These are phyloP conservation scores for Entomophthora muscae DNA, from an alignment of 371 early-diverging fungal genomes.

Conservation along the genomic window DNA sequence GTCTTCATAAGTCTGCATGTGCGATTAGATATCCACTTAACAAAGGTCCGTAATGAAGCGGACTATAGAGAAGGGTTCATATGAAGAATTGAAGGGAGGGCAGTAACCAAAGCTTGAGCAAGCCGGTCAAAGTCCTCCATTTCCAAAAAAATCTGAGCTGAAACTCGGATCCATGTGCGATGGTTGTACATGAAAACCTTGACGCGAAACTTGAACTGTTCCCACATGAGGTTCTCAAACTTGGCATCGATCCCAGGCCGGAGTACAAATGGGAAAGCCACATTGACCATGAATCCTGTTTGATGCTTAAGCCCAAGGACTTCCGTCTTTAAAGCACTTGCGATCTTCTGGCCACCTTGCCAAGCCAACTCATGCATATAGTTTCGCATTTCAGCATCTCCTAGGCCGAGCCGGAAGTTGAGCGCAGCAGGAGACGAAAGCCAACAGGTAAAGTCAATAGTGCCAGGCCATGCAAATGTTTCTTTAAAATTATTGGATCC, in stretches of 20 bases:
- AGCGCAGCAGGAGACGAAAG: conserved; percentile 29
- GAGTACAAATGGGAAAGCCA: conserved; percentile 25
- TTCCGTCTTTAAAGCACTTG: conserved; percentile 29
- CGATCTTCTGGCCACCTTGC: conserved; percentile 31
- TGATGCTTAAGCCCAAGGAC: conserved; percentile 26
- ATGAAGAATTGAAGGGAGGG: neutral
- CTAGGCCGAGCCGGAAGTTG: conserved; percentile 26
- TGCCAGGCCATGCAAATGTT: conserved; percentile 22
- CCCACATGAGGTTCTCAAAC: neutral
- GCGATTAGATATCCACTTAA: no score
- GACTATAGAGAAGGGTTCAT: neutral
- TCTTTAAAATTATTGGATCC: conserved; percentile 14
- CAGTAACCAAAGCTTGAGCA: conserved; percentile 4
- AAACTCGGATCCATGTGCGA: conserved; percentile 28
- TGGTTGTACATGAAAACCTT: conserved; percentile 25
- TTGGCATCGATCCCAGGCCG: neutral
- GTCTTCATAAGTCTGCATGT: no score
- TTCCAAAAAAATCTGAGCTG: conserved; percentile 39
- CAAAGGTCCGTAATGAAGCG: no score
- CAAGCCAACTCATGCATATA: conserved; percentile 33
- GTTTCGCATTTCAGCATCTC: conserved; percentile 30
- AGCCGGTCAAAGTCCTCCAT: conserved; percentile 26
- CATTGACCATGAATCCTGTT: conserved; percentile 34
- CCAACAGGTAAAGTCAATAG: conserved; percentile 17
- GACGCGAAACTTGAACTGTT: conserved; percentile 7